Conservation (phyloP, 805 yeast genomes). For the Brettanomyces nanus region DNA sequence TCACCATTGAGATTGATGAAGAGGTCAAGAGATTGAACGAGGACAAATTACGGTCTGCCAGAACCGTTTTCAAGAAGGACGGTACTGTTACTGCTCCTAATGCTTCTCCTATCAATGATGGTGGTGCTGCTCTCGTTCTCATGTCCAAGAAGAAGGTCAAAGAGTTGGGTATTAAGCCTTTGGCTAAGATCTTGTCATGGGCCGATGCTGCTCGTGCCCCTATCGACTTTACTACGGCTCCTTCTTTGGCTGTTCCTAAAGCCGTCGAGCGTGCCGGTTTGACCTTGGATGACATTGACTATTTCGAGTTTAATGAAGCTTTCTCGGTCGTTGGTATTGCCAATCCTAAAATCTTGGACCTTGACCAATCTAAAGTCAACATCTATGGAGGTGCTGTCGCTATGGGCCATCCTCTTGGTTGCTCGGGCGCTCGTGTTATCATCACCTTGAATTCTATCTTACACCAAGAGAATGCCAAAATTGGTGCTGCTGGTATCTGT, state of each 20-base stretch:
- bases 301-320: constrained; percentile 95
- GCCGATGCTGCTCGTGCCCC: constrained; percentile 98
- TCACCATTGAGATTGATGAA: constrained; percentile 67
- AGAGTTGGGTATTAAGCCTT: constrained; percentile 80
- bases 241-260: constrained; percentile 91
- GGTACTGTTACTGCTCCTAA: constrained; percentile 98
- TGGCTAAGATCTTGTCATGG: constrained; percentile 88
- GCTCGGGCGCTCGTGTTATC: constrained; percentile 92
- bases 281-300: constrained; percentile 63
- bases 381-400: constrained; percentile 97
- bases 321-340: constrained; percentile 95
- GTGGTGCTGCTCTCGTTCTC: constrained; percentile 91
- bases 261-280: constrained; percentile 84
- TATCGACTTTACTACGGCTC: constrained; percentile 92
- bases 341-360: constrained; percentile 59
- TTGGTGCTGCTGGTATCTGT: constrained; percentile 95
- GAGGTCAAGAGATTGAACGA: constrained; percentile 75
- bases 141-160: constrained; percentile 78
- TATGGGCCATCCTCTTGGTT: constrained; percentile 89
- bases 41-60: constrained; percentile 67
- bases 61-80: constrained; percentile 91
- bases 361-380: constrained; percentile 64
- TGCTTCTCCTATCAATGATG: constrained; percentile 94
- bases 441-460: constrained; percentile 79
- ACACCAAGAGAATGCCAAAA: constrained; percentile 74